phyloP scores from a whole-genome alignment of 2,329 filamentous ascomycete species.

The Xylaria sp. region DNA sequence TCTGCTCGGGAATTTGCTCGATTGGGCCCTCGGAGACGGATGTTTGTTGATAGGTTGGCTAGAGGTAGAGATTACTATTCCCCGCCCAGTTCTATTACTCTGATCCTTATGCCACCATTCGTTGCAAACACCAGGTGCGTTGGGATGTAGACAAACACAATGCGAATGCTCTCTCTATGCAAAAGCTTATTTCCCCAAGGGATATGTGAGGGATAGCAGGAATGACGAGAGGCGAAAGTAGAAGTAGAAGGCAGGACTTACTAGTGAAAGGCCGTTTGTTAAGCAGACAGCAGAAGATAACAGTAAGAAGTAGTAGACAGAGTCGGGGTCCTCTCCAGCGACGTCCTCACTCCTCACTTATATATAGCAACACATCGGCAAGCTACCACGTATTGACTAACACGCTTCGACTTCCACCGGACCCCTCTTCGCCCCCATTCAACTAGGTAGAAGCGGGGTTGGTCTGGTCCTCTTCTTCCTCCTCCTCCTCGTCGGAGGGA shows the following conservation, averaged over 20 bases:
- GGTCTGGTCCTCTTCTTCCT: not conserved
- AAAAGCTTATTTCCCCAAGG: not conserved
- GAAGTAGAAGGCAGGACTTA: slow-evolving; percentile 12
- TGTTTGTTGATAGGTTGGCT: not conserved
- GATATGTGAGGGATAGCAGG: not conserved
- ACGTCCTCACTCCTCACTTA: slow-evolving; percentile 32
- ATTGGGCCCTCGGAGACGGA: not conserved
- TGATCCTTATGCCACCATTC: not conserved
- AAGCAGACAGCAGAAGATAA: not conserved
- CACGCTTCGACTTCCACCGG: not conserved
- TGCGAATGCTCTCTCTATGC: not conserved
- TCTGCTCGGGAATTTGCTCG: not conserved
- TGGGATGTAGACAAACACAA: not conserved
- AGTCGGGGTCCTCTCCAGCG: not conserved
- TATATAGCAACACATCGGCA: slow-evolving; percentile 22
- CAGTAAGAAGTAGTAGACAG: not conserved
- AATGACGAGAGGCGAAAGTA: not conserved
- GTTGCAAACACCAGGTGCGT: not conserved
- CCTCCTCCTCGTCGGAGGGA: no score
- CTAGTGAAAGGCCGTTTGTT: slow-evolving; percentile 13
- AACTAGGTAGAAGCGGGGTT: slow-evolving; percentile 25
- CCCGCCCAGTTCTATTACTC: not conserved
- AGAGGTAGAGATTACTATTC: not conserved
- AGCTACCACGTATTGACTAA: not conserved
- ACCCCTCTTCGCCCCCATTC: slow-evolving; percentile 10